Conservation (phyloP, 495 filamentous ascomycete species). For the Pyronema omphalodes region DNA sequence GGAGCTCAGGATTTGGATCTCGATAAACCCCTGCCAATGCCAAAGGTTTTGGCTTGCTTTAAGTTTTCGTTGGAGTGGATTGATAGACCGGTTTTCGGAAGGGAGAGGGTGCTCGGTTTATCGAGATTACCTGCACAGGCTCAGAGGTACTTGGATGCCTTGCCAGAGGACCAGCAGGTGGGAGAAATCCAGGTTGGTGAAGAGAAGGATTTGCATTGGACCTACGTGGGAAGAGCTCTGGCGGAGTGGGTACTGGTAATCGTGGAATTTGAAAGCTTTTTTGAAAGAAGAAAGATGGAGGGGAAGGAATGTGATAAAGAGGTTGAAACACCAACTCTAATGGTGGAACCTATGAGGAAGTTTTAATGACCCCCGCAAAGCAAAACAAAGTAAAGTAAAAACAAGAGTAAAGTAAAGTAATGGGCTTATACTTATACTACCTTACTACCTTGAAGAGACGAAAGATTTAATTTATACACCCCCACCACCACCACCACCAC, state of each 20-base stretch:
- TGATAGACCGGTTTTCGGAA: conserved; percentile 35
- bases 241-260: conserved; percentile 83
- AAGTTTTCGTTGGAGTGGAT: conserved; percentile 67
- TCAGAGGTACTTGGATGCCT: conserved; percentile 34
- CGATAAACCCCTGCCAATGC: neutral
- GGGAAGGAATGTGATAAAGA: conserved; percentile 55
- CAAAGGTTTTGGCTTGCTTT: conserved; percentile 39
- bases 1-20: no score
- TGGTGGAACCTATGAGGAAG: conserved; percentile 66
- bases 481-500: no score
- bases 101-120: conserved; percentile 44
- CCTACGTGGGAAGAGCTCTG: conserved; percentile 71
- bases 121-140: conserved; percentile 63
- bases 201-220: conserved; percentile 24
- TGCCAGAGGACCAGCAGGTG: conserved; percentile 6
- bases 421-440: no score
- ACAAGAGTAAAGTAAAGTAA: no score
- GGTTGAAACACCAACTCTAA: conserved; percentile 75
- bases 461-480: no score
- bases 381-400: no score
- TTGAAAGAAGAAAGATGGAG: conserved; percentile 68
- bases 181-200: neutral
- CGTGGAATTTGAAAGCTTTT: conserved; percentile 78
- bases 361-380: conserved; percentile 24
- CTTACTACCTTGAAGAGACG: no score